These are phyloP conservation scores for Picea abies DNA, from an alignment of 83 land plant genomes.

Conservation along the genomic window DNA sequence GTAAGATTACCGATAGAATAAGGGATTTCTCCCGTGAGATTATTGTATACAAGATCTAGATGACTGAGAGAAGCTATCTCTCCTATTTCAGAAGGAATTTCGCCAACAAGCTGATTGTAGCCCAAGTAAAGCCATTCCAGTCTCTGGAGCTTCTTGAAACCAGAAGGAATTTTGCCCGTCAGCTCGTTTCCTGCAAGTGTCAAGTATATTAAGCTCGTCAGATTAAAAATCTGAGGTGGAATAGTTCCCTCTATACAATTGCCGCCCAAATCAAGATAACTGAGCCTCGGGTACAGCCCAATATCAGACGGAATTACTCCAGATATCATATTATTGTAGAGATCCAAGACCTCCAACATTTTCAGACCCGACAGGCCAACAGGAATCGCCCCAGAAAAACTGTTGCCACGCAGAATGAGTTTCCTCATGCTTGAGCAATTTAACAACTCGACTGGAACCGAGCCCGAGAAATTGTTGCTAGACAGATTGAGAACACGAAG, in stretches of 20 bases:
- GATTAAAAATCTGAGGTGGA: constrained; percentile 22
- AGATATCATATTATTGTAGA: constrained; percentile 44
- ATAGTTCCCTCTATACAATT: constrained; percentile 37
- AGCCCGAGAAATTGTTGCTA: constrained; percentile 30
- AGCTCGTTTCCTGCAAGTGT: constrained; percentile 50
- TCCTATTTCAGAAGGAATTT: constrained; percentile 43
- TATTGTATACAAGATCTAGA: constrained; percentile 54
- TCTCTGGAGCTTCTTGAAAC: constrained; percentile 21
- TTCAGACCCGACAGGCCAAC: constrained; percentile 1
- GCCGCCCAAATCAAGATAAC: constrained; percentile 45
- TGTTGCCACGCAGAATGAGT: constrained; percentile 49
- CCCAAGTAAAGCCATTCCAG: constrained; percentile 52
- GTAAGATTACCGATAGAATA: constrained; percentile 38
- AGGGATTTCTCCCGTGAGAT: constrained; percentile 51
- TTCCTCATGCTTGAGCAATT: constrained; percentile 19
- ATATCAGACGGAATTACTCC: constrained; percentile 37
- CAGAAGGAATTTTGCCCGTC: constrained; percentile 35
- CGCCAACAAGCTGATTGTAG: constrained; percentile 50
- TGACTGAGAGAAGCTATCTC: constrained; percentile 27
- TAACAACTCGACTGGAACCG: constrained; percentile 19
- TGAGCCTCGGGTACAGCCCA: constrained; percentile 21
- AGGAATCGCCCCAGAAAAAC: constrained; percentile 40
- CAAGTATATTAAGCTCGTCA: constrained; percentile 23
- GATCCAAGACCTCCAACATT: constrained; percentile 25
- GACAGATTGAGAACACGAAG: constrained; percentile 33